A percentile compares a stretch with the other conserved stretches of the same genome.
Conservation (phyloP, 2,329 filamentous ascomycete genomes). For the Simplicillium sp. region DNA sequence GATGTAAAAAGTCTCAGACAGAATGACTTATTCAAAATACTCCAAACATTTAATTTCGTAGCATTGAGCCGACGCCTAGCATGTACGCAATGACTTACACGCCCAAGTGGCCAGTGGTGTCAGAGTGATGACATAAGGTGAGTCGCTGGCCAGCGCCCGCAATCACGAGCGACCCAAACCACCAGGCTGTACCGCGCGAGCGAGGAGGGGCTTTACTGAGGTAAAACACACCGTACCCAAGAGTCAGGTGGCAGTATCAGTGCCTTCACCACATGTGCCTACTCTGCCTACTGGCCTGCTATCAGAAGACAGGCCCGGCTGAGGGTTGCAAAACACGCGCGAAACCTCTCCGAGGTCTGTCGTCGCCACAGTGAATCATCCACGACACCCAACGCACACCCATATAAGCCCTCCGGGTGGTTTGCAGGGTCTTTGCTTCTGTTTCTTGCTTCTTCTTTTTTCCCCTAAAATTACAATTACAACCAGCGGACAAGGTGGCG, state of each 20-base stretch:
- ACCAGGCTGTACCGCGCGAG: neutral
- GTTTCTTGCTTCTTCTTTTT: neutral
- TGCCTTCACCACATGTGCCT: conserved; percentile 7
- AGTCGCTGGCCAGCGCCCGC: neutral
- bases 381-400: too few species aligned
- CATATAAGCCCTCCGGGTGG: neutral
- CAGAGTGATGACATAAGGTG: neutral
- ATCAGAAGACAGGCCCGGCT: conserved; percentile 21
- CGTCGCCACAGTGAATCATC: too few species aligned
- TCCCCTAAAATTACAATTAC: neutral
- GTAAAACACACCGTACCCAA: neutral
- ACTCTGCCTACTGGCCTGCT: neutral
- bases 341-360: too few species aligned
- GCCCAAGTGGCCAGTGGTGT: neutral
- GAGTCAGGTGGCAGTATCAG: conserved; percentile 10
- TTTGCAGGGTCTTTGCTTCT: neutral
- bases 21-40: too few species aligned
- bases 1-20: too few species aligned
- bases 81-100: neutral
- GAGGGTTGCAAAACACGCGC: conserved; percentile 5
- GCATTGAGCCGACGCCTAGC: too few species aligned
- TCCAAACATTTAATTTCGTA: too few species aligned
- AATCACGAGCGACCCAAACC: neutral
- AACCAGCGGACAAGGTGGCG: conserved; percentile 27
- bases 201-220: neutral